Conservation (phyloP, 164 flowering plant species). For the Berberis vulgaris region DNA sequence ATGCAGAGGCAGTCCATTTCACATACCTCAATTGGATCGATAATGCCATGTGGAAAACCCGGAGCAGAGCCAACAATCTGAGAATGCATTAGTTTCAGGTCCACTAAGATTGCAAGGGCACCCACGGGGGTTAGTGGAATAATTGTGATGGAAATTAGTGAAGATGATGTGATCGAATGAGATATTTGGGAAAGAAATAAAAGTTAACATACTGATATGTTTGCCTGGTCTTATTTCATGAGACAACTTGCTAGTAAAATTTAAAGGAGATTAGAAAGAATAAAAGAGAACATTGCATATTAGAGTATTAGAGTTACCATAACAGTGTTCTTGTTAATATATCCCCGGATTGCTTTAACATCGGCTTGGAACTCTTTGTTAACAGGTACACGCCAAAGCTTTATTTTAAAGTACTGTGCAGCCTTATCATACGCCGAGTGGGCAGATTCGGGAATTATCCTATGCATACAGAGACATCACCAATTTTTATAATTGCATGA, state of each 20-base stretch:
- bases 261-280: neutral
- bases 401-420: slow-evolving; percentile 91
- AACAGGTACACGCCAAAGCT: slow-evolving; percentile 88
- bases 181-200: no score
- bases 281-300: neutral
- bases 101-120: neutral
- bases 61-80: slow-evolving; percentile 99
- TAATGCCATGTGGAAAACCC: slow-evolving; percentile 95
- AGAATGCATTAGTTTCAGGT: slow-evolving; percentile 11
- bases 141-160: no score
- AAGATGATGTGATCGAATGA: no score
- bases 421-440: slow-evolving; percentile 99
- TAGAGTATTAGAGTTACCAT: slow-evolving; percentile 35
- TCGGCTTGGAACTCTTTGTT: slow-evolving; percentile 79
- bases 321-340: slow-evolving; percentile 75
- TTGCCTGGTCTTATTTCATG: no score
- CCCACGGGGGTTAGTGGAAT: no score
- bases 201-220: no score
- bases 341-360: slow-evolving; percentile 54
- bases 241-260: neutral
- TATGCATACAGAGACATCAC: slow-evolving; percentile 17
- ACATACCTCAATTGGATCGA: slow-evolving; percentile 89
- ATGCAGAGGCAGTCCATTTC: neutral
- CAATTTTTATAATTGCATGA: slow-evolving; percentile 3
- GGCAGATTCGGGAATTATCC: slow-evolving; percentile 96